These are phyloP conservation scores for Tanacetum coccineum DNA, from an alignment of 129 eudicot genomes.

Conservation along the genomic window DNA sequence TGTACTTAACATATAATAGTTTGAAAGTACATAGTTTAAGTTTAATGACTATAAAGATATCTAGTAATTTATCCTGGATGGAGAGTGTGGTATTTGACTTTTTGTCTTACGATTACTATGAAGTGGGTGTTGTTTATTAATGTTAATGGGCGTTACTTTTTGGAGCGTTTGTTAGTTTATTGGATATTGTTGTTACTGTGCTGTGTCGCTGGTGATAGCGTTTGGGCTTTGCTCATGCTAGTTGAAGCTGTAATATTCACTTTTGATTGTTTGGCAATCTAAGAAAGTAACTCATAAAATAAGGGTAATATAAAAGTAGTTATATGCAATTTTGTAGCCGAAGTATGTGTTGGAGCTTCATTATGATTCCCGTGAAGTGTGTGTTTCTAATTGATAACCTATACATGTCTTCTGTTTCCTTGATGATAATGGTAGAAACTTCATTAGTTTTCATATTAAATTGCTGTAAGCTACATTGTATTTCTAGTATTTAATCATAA, in stretches of 20 bases:
- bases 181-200: background rate
- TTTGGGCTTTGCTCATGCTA: too few species aligned
- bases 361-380: background rate
- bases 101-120: background rate
- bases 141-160: background rate
- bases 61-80: too few species aligned
- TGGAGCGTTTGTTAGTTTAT: background rate
- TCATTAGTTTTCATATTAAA: background rate
- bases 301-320: background rate
- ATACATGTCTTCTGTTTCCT: background rate
- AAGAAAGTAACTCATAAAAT: background rate
- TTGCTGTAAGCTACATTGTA: background rate
- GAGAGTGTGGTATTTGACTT: too few species aligned
- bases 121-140: background rate
- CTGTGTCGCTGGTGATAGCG: too few species aligned
- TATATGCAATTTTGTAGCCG: background rate
- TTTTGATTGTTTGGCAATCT: background rate
- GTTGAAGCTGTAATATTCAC: background rate
- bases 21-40: slow-evolving; percentile 1
- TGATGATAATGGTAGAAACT: background rate
- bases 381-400: background rate
- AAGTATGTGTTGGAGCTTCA: background rate
- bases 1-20: slow-evolving; percentile 7
- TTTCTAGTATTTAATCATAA: too few species aligned
- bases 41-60: background rate